Evolutionary conservation across 2,329 filamentous ascomycete genomes (phyloP).

Genomic region (Peltaster fructicola): DNA sequence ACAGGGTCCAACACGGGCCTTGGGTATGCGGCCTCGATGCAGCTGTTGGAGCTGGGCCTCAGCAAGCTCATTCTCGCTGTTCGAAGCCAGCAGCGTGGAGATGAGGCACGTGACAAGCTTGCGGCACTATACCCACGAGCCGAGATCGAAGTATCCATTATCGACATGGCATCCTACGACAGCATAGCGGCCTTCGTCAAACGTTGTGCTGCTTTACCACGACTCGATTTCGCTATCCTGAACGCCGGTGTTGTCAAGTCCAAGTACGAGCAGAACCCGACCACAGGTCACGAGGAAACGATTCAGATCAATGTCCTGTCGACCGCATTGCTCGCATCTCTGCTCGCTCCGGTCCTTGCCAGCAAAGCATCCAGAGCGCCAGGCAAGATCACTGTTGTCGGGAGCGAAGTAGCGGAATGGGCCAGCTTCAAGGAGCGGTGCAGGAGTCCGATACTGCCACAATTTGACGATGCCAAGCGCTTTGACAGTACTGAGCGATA

Average conservation of each 20-base stretch:
- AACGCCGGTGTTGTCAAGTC: slow-evolving; percentile 24
- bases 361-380: slow-evolving; percentile 26
- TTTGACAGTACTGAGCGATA: slow-evolving; percentile 23
- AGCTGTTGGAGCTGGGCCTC: slow-evolving; percentile 21
- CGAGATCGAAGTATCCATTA: slow-evolving; percentile 26
- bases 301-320: slow-evolving; percentile 35
- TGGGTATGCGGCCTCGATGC: slow-evolving; percentile 24
- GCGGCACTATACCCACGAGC: slow-evolving; percentile 32
- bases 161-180: slow-evolving; percentile 22
- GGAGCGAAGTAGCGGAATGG: slow-evolving; percentile 15
- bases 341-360: slow-evolving; percentile 25
- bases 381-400: too few species aligned
- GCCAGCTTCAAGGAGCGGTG: slow-evolving; percentile 8
- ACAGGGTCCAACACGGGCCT: slow-evolving; percentile 29
- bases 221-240: slow-evolving; percentile 22
- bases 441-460: slow-evolving; percentile 19
- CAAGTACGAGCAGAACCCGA: slow-evolving; percentile 13
- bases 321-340: slow-evolving; percentile 29
- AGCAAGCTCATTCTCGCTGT: slow-evolving; percentile 16
- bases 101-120: slow-evolving; percentile 25
- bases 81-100: slow-evolving; percentile 17
- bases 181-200: slow-evolving; percentile 23
- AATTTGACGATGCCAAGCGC: slow-evolving; percentile 13
- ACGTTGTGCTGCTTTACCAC: slow-evolving; percentile 14
- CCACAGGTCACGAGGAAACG: slow-evolving; percentile 28